These are phyloP conservation scores for Alternaria dauci DNA, from an alignment of 2,329 filamentous ascomycete genomes.

Conservation along the genomic window DNA sequence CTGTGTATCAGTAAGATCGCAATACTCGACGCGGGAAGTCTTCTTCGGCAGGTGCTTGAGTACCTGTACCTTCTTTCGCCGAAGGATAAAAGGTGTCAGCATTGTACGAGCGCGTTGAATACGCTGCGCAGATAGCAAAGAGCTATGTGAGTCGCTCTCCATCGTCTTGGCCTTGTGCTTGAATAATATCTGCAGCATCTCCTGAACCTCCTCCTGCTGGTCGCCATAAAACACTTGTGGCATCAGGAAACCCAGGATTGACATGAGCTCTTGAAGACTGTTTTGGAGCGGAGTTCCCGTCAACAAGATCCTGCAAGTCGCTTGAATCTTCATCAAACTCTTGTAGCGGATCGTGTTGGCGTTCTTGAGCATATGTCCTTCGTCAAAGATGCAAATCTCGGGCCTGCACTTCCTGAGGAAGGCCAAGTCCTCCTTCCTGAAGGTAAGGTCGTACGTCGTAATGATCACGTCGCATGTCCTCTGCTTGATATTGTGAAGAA, in stretches of 20 bases:
- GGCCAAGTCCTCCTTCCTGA: slow-evolving; percentile 66
- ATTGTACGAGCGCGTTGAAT: slow-evolving; percentile 89
- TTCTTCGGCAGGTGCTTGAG: slow-evolving; percentile 83
- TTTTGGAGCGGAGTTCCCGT: slow-evolving; percentile 93
- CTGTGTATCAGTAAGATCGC: slow-evolving; percentile 78
- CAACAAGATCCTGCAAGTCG: slow-evolving; percentile 85
- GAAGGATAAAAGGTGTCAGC: slow-evolving; percentile 92
- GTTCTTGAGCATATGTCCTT: slow-evolving; percentile 94
- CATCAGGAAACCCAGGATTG: slow-evolving; percentile 92
- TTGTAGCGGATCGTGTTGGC: slow-evolving; percentile 82
- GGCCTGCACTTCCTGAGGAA: slow-evolving; percentile 68
- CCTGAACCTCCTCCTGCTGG: slow-evolving; percentile 70
- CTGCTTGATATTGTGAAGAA: slow-evolving; percentile 69
- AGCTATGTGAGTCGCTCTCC: slow-evolving; percentile 74
- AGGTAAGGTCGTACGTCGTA: slow-evolving; percentile 74
- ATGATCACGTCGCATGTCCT: slow-evolving; percentile 70
- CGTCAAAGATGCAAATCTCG: slow-evolving; percentile 80
- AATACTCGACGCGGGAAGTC: slow-evolving; percentile 78
- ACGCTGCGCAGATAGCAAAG: slow-evolving; percentile 84
- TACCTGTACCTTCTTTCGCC: slow-evolving; percentile 92
- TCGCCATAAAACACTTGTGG: slow-evolving; percentile 77
- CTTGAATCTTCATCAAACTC: slow-evolving; percentile 77
- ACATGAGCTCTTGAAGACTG: slow-evolving; percentile 90
- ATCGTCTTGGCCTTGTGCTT: slow-evolving; percentile 88
- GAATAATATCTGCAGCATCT: slow-evolving; percentile 87